Conservation (phyloP, 2,329 filamentous ascomycete species). For the Alternaria longipes region DNA sequence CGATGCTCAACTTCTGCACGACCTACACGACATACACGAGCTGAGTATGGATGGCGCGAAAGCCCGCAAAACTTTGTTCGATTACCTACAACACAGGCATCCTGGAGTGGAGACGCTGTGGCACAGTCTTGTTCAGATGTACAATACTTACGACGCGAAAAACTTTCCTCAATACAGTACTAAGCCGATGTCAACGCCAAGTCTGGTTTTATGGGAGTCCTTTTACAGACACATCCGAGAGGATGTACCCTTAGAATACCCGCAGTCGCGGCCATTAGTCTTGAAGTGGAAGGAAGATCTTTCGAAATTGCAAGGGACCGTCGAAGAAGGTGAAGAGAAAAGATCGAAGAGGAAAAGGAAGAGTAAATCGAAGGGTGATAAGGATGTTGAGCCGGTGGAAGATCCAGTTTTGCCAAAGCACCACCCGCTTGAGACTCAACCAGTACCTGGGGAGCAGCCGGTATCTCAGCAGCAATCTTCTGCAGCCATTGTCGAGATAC, state of each 20-base stretch:
- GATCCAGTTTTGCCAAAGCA: not conserved
- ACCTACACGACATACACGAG: not conserved
- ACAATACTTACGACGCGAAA: not conserved
- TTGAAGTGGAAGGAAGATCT: not conserved
- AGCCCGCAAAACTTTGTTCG: conserved; percentile 1
- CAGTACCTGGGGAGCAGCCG: not conserved
- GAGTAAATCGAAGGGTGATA: not conserved
- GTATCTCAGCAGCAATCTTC: not conserved
- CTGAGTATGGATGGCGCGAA: conserved; percentile 1
- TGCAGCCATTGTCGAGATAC: not conserved
- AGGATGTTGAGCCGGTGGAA: not conserved
- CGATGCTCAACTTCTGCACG: not conserved
- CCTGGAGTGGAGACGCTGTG: not conserved
- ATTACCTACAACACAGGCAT: conserved; percentile 3
- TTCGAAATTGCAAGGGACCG: not conserved
- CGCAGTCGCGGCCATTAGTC: not conserved
- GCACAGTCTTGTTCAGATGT: not conserved
- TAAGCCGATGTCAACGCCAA: not conserved
- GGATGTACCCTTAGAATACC: not conserved
- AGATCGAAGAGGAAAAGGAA: conserved; percentile 1
- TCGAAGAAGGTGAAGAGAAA: not conserved
- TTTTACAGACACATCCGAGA: not conserved
- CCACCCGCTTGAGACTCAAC: not conserved
- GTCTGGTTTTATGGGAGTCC: not conserved
- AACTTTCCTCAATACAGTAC: not conserved